Percentiles rank a stretch among this genome's conserved stretches.
Conservation (phyloP, 225 moss, liverwort and hornwort genomes). For the Polytrichum formosum region DNA sequence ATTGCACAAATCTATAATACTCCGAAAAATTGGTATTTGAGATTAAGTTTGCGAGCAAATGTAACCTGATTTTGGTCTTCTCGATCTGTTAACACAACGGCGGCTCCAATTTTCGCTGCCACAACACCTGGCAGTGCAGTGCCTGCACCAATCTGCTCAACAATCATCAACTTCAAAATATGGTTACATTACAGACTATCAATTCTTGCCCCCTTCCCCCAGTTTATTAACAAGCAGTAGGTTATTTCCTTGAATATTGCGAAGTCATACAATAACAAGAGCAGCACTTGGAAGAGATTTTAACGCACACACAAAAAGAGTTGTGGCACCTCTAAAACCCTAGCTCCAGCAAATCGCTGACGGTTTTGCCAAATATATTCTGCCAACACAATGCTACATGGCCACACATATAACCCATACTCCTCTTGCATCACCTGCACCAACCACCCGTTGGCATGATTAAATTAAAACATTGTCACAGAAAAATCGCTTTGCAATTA, state of each 20-base stretch:
- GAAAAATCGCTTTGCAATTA: not conserved
- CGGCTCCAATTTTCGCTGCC: constrained; percentile 80
- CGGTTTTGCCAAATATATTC: constrained; percentile 78
- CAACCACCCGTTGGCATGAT: not conserved
- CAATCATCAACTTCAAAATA: not conserved
- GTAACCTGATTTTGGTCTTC: constrained; percentile 60
- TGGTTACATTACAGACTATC: not conserved
- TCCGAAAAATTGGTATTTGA: not conserved
- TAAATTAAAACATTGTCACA: not conserved
- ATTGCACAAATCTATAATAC: not conserved
- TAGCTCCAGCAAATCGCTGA: constrained; percentile 45
- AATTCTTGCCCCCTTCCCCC: not conserved
- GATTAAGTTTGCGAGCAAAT: too few species aligned
- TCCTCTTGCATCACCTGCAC: constrained; percentile 76
- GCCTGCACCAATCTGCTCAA: constrained; percentile 76
- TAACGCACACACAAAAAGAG: too few species aligned
- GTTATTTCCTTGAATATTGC: too few species aligned
- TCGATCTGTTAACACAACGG: constrained; percentile 71
- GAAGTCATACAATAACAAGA: too few species aligned
- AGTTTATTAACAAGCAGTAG: too few species aligned
- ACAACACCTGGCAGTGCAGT: constrained; percentile 76
- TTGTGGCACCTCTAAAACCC: constrained; percentile 58
- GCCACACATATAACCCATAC: constrained; percentile 87
- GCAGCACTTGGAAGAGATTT: too few species aligned
- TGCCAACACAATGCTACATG: constrained; percentile 73